phyloP scores from a whole-genome alignment of 1,284 basidiomycete species.

The Chiua sp. region DNA sequence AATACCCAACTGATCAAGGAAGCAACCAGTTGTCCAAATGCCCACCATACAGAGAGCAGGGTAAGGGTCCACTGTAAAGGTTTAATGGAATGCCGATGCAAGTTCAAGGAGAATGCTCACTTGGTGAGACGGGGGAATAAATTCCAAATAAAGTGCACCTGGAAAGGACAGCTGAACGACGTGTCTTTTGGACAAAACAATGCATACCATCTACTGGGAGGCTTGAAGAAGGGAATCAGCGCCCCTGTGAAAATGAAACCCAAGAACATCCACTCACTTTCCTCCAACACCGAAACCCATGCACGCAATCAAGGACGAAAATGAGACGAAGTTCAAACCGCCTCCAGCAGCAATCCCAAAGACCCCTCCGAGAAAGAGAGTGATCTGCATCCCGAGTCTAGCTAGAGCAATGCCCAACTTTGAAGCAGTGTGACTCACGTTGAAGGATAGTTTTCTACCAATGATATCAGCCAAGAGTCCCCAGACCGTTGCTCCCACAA shows the following conservation, averaged over 20 bases:
- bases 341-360: constrained; percentile 66
- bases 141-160: constrained; percentile 62
- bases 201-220: constrained; percentile 57
- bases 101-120: constrained; percentile 28
- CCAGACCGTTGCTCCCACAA: constrained; percentile 63
- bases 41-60: constrained; percentile 71
- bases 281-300: constrained; percentile 64
- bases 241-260: background rate
- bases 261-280: constrained; percentile 43
- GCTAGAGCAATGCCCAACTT: background rate
- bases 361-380: constrained; percentile 60
- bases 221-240: constrained; percentile 26
- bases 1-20: constrained; percentile 57
- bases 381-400: constrained; percentile 38
- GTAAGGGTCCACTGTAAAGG: constrained; percentile 62
- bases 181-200: background rate
- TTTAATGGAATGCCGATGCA: constrained; percentile 6
- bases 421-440: constrained; percentile 36
- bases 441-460: constrained; percentile 60
- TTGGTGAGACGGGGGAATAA: constrained; percentile 56
- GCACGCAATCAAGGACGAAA: constrained; percentile 56
- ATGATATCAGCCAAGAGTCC: constrained; percentile 53
- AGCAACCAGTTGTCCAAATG: constrained; percentile 60
- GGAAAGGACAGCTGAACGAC: constrained; percentile 5
- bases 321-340: constrained; percentile 54